Evolutionary conservation across 192 early-diverging fungal genomes (phyloP).

Genomic region (Linnemannia schmuckeri): DNA sequence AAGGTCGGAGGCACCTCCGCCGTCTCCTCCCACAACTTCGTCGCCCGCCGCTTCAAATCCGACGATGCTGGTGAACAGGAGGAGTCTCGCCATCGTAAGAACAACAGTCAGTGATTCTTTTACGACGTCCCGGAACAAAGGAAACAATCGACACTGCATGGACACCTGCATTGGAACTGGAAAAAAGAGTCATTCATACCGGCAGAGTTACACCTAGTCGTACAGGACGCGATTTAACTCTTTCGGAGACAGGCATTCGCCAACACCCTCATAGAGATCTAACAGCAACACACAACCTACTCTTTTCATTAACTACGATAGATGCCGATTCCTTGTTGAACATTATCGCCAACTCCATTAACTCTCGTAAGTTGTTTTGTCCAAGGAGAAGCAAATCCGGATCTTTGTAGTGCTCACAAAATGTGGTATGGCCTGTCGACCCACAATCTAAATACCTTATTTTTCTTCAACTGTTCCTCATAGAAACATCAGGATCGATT

Average conservation of each 20-base stretch:
- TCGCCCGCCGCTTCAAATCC: conserved; percentile 42
- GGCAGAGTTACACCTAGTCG: background rate
- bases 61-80: conserved; percentile 24
- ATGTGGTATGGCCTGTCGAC: no score
- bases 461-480: background rate
- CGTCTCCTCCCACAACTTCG: conserved; percentile 29
- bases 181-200: background rate
- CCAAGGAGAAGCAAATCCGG: no score
- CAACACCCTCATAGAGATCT: background rate
- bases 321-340: conserved; percentile 31
- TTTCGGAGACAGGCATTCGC: background rate
- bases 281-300: background rate
- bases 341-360: conserved; percentile 41
- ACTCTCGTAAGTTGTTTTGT: conserved; percentile 28
- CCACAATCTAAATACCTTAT: background rate
- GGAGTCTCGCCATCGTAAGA: conserved; percentile 29
- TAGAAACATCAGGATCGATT: conserved; percentile 24
- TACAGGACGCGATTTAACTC: background rate
- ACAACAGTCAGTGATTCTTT: background rate
- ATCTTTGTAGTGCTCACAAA: background rate
- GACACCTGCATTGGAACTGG: background rate
- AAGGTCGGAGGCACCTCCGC: conserved; percentile 17
- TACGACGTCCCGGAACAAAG: background rate
- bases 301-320: background rate
- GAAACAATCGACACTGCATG: background rate